Base-by-base conservation (phyloP, 768 basidiomycete genomes). In the Boletellus sp. region DNA sequence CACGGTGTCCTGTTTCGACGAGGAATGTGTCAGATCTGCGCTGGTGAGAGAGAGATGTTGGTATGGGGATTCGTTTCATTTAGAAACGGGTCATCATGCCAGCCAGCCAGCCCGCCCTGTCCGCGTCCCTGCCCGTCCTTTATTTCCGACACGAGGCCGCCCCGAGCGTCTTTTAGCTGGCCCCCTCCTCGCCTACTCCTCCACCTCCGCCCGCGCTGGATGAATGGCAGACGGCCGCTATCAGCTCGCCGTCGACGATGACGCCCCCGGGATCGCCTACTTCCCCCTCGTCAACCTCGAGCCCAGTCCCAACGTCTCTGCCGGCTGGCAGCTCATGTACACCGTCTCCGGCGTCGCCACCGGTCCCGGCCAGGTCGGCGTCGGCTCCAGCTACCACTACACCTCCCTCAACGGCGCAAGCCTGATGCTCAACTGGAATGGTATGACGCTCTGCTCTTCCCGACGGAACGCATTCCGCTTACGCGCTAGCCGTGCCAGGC, bases 261-360 rank as follows among this genome's bases (percentile, higher is more conserved):
- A 81, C 47, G 87, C 87, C 37, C 87, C 87, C 4, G 60, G 73
- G 40, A 70, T 89, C 55, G 53, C 58, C 23, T 90, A 87, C 70
- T 73, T 65, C 51, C 87, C 88, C 20, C 78, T 81, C 51, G 60
- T 70, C 37, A 83, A 86, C 65, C 77, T 76, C 11, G 69, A 80
- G 49, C 70, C 77, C 35, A 64, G 74, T 43, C 66, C 78, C 1
- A 72, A 81, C 57, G 58, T 80, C 36, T 58, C 65, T 17, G 73
- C 71, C 23, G 86, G 86, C 60, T 91, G 89, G 89, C 81, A 81
- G 61, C 78, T 85, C 16, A 78, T 74, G 67, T 87, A 78, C 66
- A 66, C 70, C 3, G 42, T 37, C 36, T 77, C 81, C 12, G 82
- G 80, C 8, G 82, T 77, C 46, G 71, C 75, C 0, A 54, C 62